phyloP scores from a whole-genome alignment of 371 early-diverging fungal genomes.

The Mucor sp. region DNA sequence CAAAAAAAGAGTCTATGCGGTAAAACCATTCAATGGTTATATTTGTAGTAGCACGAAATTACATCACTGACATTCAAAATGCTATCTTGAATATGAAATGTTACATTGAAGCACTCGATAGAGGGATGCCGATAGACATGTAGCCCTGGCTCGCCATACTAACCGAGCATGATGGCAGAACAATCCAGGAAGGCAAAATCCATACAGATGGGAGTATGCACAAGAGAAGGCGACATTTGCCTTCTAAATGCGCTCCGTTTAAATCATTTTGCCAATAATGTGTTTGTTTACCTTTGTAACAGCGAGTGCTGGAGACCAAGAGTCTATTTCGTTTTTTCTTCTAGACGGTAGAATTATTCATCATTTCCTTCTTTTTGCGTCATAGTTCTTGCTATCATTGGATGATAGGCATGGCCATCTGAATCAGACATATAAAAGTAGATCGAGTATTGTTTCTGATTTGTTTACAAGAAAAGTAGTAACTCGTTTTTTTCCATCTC shows the following conservation, averaged over 20 bases:
- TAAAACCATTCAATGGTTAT: constrained; percentile 21
- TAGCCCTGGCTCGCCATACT: no score
- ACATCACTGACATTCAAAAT: constrained; percentile 17
- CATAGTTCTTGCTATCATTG: not conserved
- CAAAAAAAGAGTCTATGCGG: constrained; percentile 10
- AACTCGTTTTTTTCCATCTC: not conserved
- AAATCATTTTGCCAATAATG: not conserved
- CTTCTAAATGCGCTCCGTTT: not conserved
- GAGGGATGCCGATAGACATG: not conserved
- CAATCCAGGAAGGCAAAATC: not conserved
- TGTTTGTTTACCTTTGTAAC: not conserved
- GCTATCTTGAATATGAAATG: not conserved
- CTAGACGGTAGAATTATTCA: constrained; percentile 17
- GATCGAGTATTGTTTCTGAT: not conserved
- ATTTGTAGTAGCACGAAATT: constrained; percentile 9
- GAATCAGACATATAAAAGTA: not conserved
- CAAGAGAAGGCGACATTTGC: not conserved
- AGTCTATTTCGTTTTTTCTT: not conserved
- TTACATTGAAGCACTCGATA: not conserved
- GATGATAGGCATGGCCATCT: not conserved
- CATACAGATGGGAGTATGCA: not conserved
- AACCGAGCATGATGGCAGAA: not conserved
- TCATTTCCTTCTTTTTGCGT: constrained; percentile 2
- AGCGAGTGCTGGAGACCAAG: not conserved
- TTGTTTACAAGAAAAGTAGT: not conserved